phyloP scores from a whole-genome alignment of 495 filamentous ascomycete genomes.

The Hypomontagnella submonticulosa region DNA sequence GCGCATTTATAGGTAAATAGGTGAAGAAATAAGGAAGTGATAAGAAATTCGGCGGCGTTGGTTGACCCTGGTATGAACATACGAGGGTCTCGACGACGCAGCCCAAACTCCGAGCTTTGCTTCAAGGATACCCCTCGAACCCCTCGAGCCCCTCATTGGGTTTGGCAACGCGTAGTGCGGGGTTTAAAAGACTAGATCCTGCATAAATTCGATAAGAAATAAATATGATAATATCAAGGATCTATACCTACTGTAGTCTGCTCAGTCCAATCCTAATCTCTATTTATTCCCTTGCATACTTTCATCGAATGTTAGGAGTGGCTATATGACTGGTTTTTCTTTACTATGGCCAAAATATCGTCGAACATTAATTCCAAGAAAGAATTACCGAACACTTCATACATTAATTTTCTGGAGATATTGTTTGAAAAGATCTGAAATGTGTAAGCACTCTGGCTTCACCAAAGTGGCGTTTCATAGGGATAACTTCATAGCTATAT shows the following conservation, averaged over 20 bases:
- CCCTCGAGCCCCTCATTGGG: background rate
- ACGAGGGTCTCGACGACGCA: background rate
- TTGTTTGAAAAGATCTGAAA: no score
- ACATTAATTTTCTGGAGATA: no score
- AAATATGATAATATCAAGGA: background rate
- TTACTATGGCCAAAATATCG: no score
- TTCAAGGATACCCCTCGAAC: conserved; percentile 32
- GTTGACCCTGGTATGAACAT: background rate
- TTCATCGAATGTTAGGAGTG: no score
- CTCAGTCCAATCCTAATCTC: no score
- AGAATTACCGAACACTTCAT: background rate
- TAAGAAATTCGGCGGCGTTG: no score
- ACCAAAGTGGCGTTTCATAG: no score
- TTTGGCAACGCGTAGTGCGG: conserved; percentile 23
- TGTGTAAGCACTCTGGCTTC: no score
- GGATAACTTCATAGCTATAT: background rate
- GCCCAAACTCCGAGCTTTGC: conserved; percentile 1
- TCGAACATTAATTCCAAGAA: no score
- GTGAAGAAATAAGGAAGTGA: no score
- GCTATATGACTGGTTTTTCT: no score
- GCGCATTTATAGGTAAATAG: background rate
- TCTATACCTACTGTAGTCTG: no score
- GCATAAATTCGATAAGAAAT: conserved; percentile 9
- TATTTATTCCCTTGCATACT: background rate
- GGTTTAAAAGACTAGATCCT: conserved; percentile 4